Evolutionary conservation across 805 yeast genomes (phyloP), one percentile per base, ranked within the genome.

Genomic region (Ogataea saltuana): DNA sequence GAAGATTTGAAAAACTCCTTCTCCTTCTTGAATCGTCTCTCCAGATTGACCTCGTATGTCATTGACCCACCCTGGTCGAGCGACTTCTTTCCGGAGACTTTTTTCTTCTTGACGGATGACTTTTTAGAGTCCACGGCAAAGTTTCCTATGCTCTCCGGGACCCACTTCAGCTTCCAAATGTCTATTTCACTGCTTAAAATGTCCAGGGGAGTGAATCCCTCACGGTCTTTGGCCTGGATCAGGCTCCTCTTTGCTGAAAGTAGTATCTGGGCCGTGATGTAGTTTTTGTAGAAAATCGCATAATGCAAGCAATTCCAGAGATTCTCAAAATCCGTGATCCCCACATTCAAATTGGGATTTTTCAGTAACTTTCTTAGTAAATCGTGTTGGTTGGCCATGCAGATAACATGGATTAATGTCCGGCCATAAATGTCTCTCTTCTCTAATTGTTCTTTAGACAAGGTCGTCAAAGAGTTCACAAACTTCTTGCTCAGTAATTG

Each of bases 301-400:
- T 80, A 76, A 61, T 90, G 97, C 21, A 90, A 68, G 19, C 88
- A 78, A 32, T 86, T 85, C 84, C 95, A 89, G 2, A 88, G 85
- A 57, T 78, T 87, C 61, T 89, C 97, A 40, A 68, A 68, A 60
- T 90, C 97, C 2, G 69, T 63, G 0, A 74, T 54, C 3, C 64
- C 53, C 2, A 72, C 51, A 41, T 80, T 78, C 17, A 76, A 56
- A 13, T 73, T 71, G 7, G 74, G 70, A 48, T 75, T 73, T 40
- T 68, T 70, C 29, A 84, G 60, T 6, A 85, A 50, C 17, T 67
- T 66, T 7, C 63, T 55, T 13, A 85, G 63, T 19, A 70, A 56
- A 42, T 75, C 79, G 36, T 64, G 58, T 35, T 78, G 67, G 47
- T 82, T 79, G 33, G 72, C 50, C 25, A 78, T 59, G 29, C 82